Conservation (phyloP, 441 rosid species). For the Erodium trifolium region DNA sequence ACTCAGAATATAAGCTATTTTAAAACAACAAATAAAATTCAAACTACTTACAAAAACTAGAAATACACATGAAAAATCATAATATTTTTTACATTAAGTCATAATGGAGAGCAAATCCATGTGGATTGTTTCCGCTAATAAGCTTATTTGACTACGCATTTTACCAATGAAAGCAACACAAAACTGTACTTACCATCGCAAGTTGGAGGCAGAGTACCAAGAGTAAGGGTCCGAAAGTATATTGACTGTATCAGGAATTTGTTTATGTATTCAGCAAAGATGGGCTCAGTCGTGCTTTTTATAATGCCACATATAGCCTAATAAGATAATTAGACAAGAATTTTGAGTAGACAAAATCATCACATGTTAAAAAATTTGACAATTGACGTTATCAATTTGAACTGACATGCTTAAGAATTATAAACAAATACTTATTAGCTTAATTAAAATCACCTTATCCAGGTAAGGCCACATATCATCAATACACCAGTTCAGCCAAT, state of each 20-base stretch:
- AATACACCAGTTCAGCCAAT: constrained; percentile 35
- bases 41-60: too few relatives aligned
- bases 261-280: constrained; percentile 23
- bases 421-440: not conserved
- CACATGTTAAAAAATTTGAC: not conserved
- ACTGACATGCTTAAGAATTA: not conserved
- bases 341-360: not conserved
- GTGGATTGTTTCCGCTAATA: not conserved
- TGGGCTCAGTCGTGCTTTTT: constrained; percentile 24
- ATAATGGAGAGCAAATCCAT: not conserved
- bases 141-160: not conserved
- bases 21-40: not conserved
- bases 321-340: not conserved
- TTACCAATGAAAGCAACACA: not conserved
- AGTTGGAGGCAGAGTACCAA: constrained; percentile 31
- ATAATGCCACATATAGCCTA: constrained; percentile 31
- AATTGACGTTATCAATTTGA: not conserved
- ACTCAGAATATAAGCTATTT: not conserved
- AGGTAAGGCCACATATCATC: constrained; percentile 36
- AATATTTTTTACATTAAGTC: too few relatives aligned
- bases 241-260: constrained; percentile 22
- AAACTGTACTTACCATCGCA: constrained; percentile 22
- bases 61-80: too few relatives aligned
- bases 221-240: constrained; percentile 25
- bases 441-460: constrained; percentile 24